Conservation (phyloP, 2,329 filamentous ascomycete genomes). For the Cladosporium sp. region DNA sequence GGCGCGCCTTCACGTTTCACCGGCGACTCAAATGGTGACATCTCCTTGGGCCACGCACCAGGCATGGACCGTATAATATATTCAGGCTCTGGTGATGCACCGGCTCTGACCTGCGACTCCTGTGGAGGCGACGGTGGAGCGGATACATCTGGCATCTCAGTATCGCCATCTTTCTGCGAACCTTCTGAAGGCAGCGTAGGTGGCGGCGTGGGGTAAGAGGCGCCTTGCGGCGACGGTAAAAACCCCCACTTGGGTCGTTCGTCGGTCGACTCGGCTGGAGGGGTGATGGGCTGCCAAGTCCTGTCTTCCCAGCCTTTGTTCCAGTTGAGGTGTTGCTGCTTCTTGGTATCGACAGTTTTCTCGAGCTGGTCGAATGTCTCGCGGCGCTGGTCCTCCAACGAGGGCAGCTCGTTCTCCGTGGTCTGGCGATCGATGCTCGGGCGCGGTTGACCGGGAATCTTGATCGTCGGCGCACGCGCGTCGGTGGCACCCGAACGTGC, state of each 20-base stretch:
- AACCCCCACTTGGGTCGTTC: conserved; percentile 31
- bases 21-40: conserved; percentile 18
- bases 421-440: conserved; percentile 66
- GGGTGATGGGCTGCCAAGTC: conserved; percentile 81
- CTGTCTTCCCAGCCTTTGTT: conserved; percentile 87
- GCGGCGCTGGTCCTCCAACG: conserved; percentile 72
- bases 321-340: conserved; percentile 87
- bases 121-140: conserved; percentile 20
- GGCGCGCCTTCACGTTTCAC: conserved; percentile 43
- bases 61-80: conserved; percentile 27
- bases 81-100: conserved; percentile 27
- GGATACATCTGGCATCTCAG: conserved; percentile 37
- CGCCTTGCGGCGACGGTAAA: conserved; percentile 29
- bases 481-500: conserved; percentile 60
- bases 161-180: conserved; percentile 40
- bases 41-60: conserved; percentile 21
- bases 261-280: conserved; percentile 60
- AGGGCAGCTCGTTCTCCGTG: conserved; percentile 75
- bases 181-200: conserved; percentile 46
- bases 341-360: conserved; percentile 80
- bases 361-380: conserved; percentile 82
- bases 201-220: conserved; percentile 47
- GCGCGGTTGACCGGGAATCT: conserved; percentile 32
- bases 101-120: conserved; percentile 26
- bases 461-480: conserved; percentile 60